These are phyloP conservation scores for Meira nashicola DNA, from an alignment of 1,284 basidiomycete genomes.

Conservation along the genomic window DNA sequence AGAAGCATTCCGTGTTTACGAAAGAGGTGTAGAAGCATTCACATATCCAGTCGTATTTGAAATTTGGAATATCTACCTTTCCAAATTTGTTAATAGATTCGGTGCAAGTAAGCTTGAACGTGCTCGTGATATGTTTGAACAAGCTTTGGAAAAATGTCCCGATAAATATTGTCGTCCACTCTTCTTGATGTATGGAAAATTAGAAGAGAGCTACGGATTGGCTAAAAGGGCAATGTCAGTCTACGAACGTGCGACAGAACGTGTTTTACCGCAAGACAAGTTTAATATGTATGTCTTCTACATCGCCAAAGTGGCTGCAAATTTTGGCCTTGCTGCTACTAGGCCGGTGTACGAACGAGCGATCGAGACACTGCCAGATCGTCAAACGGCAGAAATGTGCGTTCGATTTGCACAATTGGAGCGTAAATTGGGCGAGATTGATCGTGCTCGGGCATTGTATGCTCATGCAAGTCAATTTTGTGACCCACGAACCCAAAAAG, in stretches of 20 bases:
- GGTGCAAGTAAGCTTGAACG: conserved; percentile 90
- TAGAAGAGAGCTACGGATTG: conserved; percentile 91
- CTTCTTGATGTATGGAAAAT: conserved; percentile 87
- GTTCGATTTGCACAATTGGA: conserved; percentile 91
- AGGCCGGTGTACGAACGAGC: conserved; percentile 94
- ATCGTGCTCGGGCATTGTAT: conserved; percentile 90
- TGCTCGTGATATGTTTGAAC: conserved; percentile 92
- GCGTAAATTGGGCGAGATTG: conserved; percentile 96
- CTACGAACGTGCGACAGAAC: conserved; percentile 83
- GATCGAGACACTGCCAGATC: conserved; percentile 85
- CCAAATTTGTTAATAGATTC: conserved; percentile 95
- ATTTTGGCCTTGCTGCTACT: conserved; percentile 90
- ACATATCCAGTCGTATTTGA: conserved; percentile 98
- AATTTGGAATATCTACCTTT: conserved; percentile 97
- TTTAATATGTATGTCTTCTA: conserved; percentile 98
- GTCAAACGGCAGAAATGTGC: conserved; percentile 95
- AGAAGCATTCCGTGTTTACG: conserved; percentile 97
- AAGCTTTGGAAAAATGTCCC: conserved; percentile 93
- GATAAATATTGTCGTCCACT: conserved; percentile 89
- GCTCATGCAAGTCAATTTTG: conserved; percentile 98
- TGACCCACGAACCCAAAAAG: conserved; percentile 76
- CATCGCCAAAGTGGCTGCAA: conserved; percentile 85
- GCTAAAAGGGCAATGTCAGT: conserved; percentile 94
- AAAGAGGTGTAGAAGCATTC: conserved; percentile 93
- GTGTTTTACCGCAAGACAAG: conserved; percentile 81